phyloP scores from a whole-genome alignment of 2,329 filamentous ascomycete genomes.

The Neurospora sp. region DNA sequence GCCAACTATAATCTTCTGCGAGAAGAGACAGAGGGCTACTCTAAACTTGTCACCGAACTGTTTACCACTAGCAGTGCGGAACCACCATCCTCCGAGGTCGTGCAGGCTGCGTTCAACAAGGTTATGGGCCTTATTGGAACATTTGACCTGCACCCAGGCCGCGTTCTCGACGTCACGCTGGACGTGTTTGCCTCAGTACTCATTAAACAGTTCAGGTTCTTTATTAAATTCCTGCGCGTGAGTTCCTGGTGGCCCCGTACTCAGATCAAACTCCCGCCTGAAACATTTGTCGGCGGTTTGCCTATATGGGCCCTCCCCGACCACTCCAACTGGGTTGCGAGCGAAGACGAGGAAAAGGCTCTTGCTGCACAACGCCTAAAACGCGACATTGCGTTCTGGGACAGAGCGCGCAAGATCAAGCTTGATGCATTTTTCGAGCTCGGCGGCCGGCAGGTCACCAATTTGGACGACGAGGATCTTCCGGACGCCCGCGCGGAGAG shows the following conservation, averaged over 20 bases:
- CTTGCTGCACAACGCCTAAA: slow-evolving; percentile 46
- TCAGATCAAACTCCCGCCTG: slow-evolving; percentile 30
- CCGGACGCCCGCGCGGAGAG: slow-evolving; percentile 31
- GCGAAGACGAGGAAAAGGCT: slow-evolving; percentile 57
- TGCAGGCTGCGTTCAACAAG: slow-evolving; percentile 78
- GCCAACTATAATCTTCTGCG: slow-evolving; percentile 93
- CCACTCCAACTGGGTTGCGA: slow-evolving; percentile 51
- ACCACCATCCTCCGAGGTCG: slow-evolving; percentile 63
- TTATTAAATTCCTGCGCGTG: slow-evolving; percentile 80
- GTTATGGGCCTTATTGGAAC: slow-evolving; percentile 93
- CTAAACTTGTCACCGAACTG: slow-evolving; percentile 89
- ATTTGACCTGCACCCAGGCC: slow-evolving; percentile 91
- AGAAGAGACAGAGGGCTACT: slow-evolving; percentile 94
- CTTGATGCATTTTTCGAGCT: slow-evolving; percentile 85
- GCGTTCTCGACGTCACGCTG: slow-evolving; percentile 86
- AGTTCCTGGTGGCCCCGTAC: slow-evolving; percentile 96
- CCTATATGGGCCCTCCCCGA: slow-evolving; percentile 77
- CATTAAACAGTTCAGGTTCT: slow-evolving; percentile 88
- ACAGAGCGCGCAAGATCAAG: slow-evolving; percentile 63
- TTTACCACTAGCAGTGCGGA: slow-evolving; percentile 77
- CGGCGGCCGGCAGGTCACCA: slow-evolving; percentile 58
- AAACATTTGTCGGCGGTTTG: slow-evolving; percentile 52
- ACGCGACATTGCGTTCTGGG: slow-evolving; percentile 75
- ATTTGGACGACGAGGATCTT: slow-evolving; percentile 42
- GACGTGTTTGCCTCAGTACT: slow-evolving; percentile 92